phyloP scores from a whole-genome alignment of 164 flowering plant species.

The Warburgia ugandensis region DNA sequence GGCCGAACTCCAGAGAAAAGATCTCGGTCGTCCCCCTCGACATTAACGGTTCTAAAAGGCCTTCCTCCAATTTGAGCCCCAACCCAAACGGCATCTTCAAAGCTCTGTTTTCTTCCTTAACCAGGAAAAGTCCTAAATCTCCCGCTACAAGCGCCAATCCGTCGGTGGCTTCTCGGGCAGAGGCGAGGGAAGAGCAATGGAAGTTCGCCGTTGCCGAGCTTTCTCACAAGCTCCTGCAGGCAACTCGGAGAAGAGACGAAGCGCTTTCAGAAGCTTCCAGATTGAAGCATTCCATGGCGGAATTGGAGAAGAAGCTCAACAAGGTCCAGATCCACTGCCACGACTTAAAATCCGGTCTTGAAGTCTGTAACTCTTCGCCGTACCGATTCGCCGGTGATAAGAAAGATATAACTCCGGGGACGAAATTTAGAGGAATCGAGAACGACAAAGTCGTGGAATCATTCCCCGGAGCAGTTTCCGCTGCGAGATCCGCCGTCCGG shows the following conservation, averaged over 20 bases:
- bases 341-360: slow-evolving; percentile 61
- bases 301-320: slow-evolving; percentile 81
- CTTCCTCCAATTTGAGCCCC: slow-evolving; percentile 20
- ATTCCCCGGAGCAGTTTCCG: slow-evolving; percentile 56
- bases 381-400: neutral
- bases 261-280: slow-evolving; percentile 73
- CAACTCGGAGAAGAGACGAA: slow-evolving; percentile 67
- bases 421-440: neutral
- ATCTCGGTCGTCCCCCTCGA: slow-evolving; percentile 64
- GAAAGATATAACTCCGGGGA: too few species aligned
- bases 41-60: slow-evolving; percentile 16
- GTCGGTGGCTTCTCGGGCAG: slow-evolving; percentile 7
- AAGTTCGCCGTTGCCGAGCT: slow-evolving; percentile 59
- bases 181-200: slow-evolving; percentile 65
- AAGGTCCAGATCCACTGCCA: slow-evolving; percentile 74
- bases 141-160: neutral
- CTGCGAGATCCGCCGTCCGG: slow-evolving; percentile 50
- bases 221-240: slow-evolving; percentile 69
- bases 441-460: slow-evolving; percentile 33
- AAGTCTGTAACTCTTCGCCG: slow-evolving; percentile 17
- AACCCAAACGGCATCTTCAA: slow-evolving; percentile 60
- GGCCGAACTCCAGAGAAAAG: slow-evolving; percentile 71
- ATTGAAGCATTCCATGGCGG: slow-evolving; percentile 70
- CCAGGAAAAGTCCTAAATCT: slow-evolving; percentile 49
- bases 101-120: slow-evolving; percentile 43